These are phyloP conservation scores for Suaeda aralocaspica DNA, from an alignment of 148 eudicot species.

Conservation along the genomic window DNA sequence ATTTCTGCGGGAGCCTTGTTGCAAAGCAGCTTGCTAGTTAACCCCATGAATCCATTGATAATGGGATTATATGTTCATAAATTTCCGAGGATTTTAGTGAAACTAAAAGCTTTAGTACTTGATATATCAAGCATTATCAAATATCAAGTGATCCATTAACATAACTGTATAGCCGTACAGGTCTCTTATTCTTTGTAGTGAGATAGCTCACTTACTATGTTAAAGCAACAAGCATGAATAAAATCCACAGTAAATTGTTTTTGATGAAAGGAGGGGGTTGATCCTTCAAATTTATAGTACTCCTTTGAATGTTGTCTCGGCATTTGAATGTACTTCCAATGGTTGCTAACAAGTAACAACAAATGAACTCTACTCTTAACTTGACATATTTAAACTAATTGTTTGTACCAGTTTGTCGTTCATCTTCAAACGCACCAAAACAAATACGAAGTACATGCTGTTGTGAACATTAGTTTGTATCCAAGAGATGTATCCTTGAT, in stretches of 20 bases:
- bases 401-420: too few relatives aligned
- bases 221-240: constrained; percentile 3
- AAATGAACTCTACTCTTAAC: too few relatives aligned
- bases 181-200: constrained; percentile 12
- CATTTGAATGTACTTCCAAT: neutral
- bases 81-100: neutral
- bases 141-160: neutral
- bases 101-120: neutral
- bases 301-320: neutral
- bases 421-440: too few relatives aligned
- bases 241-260: neutral
- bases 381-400: too few relatives aligned
- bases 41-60: neutral
- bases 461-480: too few relatives aligned
- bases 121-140: neutral
- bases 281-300: neutral
- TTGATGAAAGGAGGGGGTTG: neutral
- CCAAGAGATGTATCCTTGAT: too few relatives aligned
- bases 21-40: constrained; percentile 57
- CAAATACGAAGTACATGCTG: too few relatives aligned
- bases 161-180: neutral
- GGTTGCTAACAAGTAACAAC: too few relatives aligned
- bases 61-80: neutral
- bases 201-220: neutral
- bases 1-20: constrained; percentile 75